A percentile compares a stretch with the other conserved stretches of the same genome.
Conservation (phyloP, 2,329 filamentous ascomycete species). For the Exophiala mesophila region DNA sequence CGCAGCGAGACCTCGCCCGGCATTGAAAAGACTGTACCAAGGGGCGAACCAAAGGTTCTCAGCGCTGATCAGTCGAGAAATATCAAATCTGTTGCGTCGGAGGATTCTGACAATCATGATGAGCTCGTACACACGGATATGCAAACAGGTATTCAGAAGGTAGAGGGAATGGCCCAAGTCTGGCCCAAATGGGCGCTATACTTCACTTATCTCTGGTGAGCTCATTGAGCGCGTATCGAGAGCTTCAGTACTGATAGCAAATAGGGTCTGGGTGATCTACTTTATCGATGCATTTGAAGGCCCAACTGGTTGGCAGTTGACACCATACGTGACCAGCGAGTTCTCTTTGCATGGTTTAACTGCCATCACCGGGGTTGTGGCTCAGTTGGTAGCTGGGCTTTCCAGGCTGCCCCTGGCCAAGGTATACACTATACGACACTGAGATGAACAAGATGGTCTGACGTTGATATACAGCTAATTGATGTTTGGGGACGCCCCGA, state of each 20-base stretch:
- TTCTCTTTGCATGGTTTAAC: conserved; percentile 50
- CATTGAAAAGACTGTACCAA: background rate
- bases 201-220: conserved; percentile 25
- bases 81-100: conserved; percentile 3
- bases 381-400: conserved; percentile 51
- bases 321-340: conserved; percentile 47
- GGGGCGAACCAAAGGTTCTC: background rate
- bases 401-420: conserved; percentile 56
- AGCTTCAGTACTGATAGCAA: background rate
- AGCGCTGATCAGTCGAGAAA: background rate
- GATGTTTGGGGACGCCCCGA: conserved; percentile 59
- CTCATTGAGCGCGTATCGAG: background rate
- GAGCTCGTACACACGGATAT: conserved; percentile 5
- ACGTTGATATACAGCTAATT: conserved; percentile 44
- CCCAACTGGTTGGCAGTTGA: conserved; percentile 37
- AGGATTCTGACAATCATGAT: conserved; percentile 4
- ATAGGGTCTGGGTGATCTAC: conserved; percentile 35
- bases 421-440: conserved; percentile 16
- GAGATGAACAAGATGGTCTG: too few species aligned
- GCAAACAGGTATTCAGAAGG: conserved; percentile 34
- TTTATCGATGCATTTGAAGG: conserved; percentile 39
- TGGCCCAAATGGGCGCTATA: conserved; percentile 36
- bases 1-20: background rate
- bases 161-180: conserved; percentile 37
- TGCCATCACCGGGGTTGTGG: conserved; percentile 49